Percentiles rank a stretch among this genome's conserved stretches.
Conservation (phyloP, 306 rosid species). For the Alnus glutinosa region DNA sequence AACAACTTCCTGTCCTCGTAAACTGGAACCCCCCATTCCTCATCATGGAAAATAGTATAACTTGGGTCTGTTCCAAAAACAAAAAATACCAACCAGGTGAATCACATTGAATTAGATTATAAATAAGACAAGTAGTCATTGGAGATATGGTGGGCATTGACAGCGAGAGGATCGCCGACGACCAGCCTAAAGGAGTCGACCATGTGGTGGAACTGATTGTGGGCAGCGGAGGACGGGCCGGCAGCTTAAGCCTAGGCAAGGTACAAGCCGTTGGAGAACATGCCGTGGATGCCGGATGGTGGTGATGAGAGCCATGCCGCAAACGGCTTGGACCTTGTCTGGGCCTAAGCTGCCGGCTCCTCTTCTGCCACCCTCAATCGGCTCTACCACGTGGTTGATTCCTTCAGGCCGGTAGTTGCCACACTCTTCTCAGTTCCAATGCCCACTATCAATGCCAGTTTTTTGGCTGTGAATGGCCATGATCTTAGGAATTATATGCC, state of each 20-base stretch:
- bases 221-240: constrained; percentile 20
- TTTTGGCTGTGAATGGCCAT: constrained; percentile 17
- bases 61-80: constrained; percentile 54
- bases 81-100: constrained; percentile 4
- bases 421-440: constrained; percentile 59
- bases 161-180: constrained; percentile 34
- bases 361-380: constrained; percentile 37
- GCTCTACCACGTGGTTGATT: constrained; percentile 35
- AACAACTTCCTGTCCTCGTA: constrained; percentile 74
- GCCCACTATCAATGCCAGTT: constrained; percentile 62
- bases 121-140: not conserved
- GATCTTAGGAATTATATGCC: too few relatives aligned
- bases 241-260: constrained; percentile 7
- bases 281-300: too few relatives aligned
- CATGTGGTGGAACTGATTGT: constrained; percentile 22
- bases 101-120: not conserved
- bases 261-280: too few relatives aligned
- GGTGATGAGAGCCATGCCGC: too few relatives aligned
- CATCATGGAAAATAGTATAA: constrained; percentile 73
- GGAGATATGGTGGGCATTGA: constrained; percentile 35
- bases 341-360: constrained; percentile 60
- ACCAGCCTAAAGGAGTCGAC: constrained; percentile 34
- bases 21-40: constrained; percentile 92
- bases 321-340: constrained; percentile 66
- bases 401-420: constrained; percentile 51